Percentiles rank a stretch among this genome's conserved stretches.
Conservation (phyloP, 1,284 basidiomycete species). For the Puccinia brachypodii region DNA sequence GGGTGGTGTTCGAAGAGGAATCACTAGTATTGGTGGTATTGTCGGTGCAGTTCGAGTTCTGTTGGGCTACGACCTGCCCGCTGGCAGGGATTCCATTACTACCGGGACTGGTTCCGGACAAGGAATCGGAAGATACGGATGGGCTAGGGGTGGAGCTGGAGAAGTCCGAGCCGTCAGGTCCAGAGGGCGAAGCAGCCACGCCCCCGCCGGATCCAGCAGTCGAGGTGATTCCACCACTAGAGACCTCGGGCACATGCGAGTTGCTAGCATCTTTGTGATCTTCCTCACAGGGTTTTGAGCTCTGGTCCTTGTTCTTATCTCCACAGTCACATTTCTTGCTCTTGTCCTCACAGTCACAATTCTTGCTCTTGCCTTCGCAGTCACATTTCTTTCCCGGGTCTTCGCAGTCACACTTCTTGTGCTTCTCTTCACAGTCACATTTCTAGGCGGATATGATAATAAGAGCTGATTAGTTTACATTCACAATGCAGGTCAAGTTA, state of each 20-base stretch:
- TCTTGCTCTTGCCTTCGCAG: background rate
- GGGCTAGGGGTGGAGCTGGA: background rate
- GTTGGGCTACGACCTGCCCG: background rate
- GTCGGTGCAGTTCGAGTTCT: background rate
- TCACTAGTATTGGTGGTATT: background rate
- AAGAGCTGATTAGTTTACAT: background rate
- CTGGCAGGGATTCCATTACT: background rate
- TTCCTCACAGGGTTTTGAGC: background rate
- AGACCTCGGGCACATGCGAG: background rate
- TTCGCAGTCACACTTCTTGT: background rate
- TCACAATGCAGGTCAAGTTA: background rate
- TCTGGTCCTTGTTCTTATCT: background rate
- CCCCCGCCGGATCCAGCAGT: background rate
- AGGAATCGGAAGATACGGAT: background rate
- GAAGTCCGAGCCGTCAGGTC: background rate
- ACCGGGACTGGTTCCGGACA: background rate
- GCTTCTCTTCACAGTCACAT: background rate
- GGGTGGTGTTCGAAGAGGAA: background rate
- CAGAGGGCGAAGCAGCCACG: background rate
- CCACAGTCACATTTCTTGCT: background rate
- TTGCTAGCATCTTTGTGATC: background rate
- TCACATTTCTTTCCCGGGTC: background rate
- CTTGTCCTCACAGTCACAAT: conserved; percentile 1
- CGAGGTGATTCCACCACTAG: background rate
- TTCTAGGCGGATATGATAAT: background rate